phyloP scores from a whole-genome alignment of 331 rosid genomes.

The Saraca asoca region DNA sequence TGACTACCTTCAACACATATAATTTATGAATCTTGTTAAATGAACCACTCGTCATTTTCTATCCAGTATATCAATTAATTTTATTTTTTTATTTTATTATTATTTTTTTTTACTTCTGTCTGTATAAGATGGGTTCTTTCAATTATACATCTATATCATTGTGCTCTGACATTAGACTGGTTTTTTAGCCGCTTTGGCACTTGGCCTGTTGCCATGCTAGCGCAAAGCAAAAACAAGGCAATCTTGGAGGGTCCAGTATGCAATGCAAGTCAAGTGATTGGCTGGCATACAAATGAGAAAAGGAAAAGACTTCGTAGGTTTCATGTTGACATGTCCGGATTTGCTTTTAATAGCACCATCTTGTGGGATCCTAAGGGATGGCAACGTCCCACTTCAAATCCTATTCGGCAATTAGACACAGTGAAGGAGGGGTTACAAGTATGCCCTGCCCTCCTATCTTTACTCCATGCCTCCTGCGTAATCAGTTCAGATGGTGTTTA shows the following conservation, averaged over 20 bases:
- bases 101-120: slow-evolving; percentile 4
- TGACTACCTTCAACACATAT: slow-evolving; percentile 18
- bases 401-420: slow-evolving; percentile 77
- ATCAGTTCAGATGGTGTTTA: slow-evolving; percentile 22
- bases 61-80: slow-evolving; percentile 18
- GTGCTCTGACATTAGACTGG: slow-evolving; percentile 35
- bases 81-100: no score
- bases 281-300: slow-evolving; percentile 98
- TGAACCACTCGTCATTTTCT: neutral
- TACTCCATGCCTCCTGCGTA: slow-evolving; percentile 20
- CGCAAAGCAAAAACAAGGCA: slow-evolving; percentile 93
- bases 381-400: slow-evolving; percentile 65
- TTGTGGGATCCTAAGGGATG: slow-evolving; percentile 95
- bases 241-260: slow-evolving; percentile 96
- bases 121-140: slow-evolving; percentile 22
- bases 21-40: neutral
- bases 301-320: slow-evolving; percentile 88
- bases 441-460: slow-evolving; percentile 32
- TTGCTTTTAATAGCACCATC: slow-evolving; percentile 95
- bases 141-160: slow-evolving; percentile 6
- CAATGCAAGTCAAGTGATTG: slow-evolving; percentile 85
- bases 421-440: slow-evolving; percentile 99
- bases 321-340: slow-evolving; percentile 99
- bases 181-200: slow-evolving; percentile 81
- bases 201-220: slow-evolving; percentile 99